Base-by-base conservation (phyloP, 2,329 filamentous ascomycete genomes). In the Penicillium sp. region DNA sequence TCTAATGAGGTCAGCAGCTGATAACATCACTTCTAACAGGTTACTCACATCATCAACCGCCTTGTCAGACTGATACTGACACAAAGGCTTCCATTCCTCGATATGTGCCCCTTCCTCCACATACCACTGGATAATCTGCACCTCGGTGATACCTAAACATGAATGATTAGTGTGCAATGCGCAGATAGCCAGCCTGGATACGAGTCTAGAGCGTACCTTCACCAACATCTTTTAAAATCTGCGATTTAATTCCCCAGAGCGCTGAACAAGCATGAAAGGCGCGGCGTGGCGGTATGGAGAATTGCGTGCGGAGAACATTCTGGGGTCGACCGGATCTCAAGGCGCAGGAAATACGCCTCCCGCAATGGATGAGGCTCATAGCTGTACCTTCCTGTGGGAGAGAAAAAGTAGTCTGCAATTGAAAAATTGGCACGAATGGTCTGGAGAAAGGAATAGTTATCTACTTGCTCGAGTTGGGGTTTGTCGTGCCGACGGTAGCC, bases 91-190 rank as follows among this genome's bases (percentile, higher is more conserved):
- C 76, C 95, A 98, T 70, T 98, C 90, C 70, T 98, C 89, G 54
- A 98, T 89, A 41, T 85, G 82, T 23, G 92, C 92, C 41, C 89
- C 90, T 33, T 93, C 88, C 67, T 95, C 84, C 50, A 98, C 90
- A 63, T 96, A 98, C 92, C 92, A 98, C 71, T 98, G 92, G 57
- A 96, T 96, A 57, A 98, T 86, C 67, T 98, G 92, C 60, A 92
- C 95, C 69, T 98, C 92, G 61, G 92, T 89, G 57, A 96, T 98
- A 38, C 92, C 92, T 92, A 32, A 15, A 29, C 27, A 11, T 14
- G n/a, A n/a, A n/a, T n/a, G n/a, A n/a, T n/a, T n/a, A n/a, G n/a
- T n/a, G n/a, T n/a, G n/a, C n/a, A n/a, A n/a, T n/a, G n/a, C n/a
- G n/a, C n/a, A n/a, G n/a, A n/a, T n/a, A n/a, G n/a, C n/a, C n/a